A percentile compares a stretch with the other conserved stretches of the same genome.
Evolutionary conservation across 2,329 filamentous ascomycete genomes (phyloP).

Genomic region (Drechslera avenae): DNA sequence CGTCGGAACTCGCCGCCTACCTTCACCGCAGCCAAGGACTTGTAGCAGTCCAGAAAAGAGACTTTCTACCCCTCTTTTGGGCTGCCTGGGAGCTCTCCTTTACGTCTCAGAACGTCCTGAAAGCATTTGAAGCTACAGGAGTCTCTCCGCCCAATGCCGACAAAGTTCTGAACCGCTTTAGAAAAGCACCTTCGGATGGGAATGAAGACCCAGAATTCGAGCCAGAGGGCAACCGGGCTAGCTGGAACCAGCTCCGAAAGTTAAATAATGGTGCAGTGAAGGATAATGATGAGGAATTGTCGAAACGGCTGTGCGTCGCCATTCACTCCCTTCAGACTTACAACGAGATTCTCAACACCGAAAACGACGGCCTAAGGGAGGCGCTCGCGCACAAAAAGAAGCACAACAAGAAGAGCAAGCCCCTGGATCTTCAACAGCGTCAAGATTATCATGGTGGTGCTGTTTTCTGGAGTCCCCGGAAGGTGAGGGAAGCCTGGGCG

Average conservation of each 20-base stretch:
- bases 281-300: background rate
- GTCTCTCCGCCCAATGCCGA: background rate
- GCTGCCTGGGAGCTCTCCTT: too few relatives aligned
- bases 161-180: constrained; percentile 1
- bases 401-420: background rate
- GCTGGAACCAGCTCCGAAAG: background rate
- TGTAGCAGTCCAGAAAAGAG: too few relatives aligned
- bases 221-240: background rate
- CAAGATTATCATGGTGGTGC: background rate
- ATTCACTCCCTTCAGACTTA: too few relatives aligned
- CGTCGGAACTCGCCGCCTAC: too few relatives aligned
- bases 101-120: too few relatives aligned
- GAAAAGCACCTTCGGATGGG: background rate
- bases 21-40: too few relatives aligned
- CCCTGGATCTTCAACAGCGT: background rate
- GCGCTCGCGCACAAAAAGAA: background rate
- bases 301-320: background rate
- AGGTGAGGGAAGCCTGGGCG: background rate
- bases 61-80: too few relatives aligned
- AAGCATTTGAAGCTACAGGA: constrained; percentile 6
- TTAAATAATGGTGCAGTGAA: background rate
- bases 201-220: background rate
- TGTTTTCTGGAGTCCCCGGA: background rate
- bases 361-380: background rate
- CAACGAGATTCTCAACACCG: background rate